A percentile compares a stretch with the other conserved stretches of the same genome.
phyloP scores from a whole-genome alignment of 1,139 yeast genomes.

The Zygosaccharomyces sapae region DNA sequence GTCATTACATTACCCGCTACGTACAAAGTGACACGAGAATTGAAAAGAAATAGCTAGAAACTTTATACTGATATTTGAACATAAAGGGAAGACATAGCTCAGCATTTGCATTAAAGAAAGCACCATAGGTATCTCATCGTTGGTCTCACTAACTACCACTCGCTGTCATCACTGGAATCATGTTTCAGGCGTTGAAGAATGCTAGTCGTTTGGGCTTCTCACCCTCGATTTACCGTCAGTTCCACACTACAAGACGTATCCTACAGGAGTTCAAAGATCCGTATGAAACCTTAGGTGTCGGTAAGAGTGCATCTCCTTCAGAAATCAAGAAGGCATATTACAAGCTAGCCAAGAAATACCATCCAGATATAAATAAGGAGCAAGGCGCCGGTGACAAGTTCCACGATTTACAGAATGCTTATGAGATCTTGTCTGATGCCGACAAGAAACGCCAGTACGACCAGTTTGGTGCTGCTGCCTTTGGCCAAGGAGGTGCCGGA shows the following conservation, averaged over 20 bases:
- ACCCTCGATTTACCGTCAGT: conserved; percentile 6
- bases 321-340: conserved; percentile 94
- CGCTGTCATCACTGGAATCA: not conserved
- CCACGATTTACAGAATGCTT: conserved; percentile 91
- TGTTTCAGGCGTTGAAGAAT: conserved; percentile 11
- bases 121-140: not conserved
- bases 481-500: conserved; percentile 60
- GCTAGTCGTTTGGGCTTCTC: conserved; percentile 2
- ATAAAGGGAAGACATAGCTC: not conserved
- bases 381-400: conserved; percentile 81
- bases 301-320: conserved; percentile 62
- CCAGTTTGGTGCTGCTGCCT: conserved; percentile 85
- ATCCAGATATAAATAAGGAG: conserved; percentile 95
- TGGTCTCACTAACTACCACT: not conserved
- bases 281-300: conserved; percentile 76
- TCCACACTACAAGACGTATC: conserved; percentile 12
- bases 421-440: conserved; percentile 85
- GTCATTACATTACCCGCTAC: not conserved
- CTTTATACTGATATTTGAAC: not conserved
- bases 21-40: conserved; percentile 3
- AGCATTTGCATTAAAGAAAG: not conserved
- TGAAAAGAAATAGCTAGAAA: conserved; percentile 4
- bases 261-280: conserved; percentile 56
- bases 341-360: conserved; percentile 86
- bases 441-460: conserved; percentile 86